Evolutionary conservation across 2,329 filamentous ascomycete species (phyloP), one percentile per base, ranked within the genome.

Genomic region (Mycosphaerella sp.): DNA sequence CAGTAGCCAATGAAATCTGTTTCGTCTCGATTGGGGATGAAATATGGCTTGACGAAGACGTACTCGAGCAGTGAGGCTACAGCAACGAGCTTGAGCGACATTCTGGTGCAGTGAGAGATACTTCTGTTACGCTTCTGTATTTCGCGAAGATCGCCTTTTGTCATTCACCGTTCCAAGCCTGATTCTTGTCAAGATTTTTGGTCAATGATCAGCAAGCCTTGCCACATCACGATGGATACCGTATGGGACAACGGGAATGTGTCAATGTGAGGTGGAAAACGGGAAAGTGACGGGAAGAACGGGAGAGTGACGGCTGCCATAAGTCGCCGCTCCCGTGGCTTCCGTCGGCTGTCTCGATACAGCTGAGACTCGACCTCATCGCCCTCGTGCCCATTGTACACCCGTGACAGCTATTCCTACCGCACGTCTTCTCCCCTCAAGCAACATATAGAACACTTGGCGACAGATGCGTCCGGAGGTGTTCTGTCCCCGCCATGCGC

Each of bases 401-500:
- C 6, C 10, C 10, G 28, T 30, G 28, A 30, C 28, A 30, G 6
- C 28, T 30, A 34, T n/a, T 12, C 4, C 30, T 34, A 34, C 30
- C 2, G 2, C 21, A 25, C 21, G 4, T 34, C 13, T 34, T 10
- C 30, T 34, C 10, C 9, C 4, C 7, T 34, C 13, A n/a, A 34
- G 6, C 30, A 34, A 12, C 30, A 12, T 34, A n/a, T 34, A 1
- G 2, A 12, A 36, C 21, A 6, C 21, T 25, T 25, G 14, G 36
- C 32, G 34, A 53, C 46, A 44, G 42, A 59, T 57, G 55, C 51
- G 52, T 49, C 14, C 46, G 39, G 18, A 17, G 41, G 48, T 45
- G 48, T 52, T 44, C 48, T 52, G 41, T 40, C 52, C 43, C 35
- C 53, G 56, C 47, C 17, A 74, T 74, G 72, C 67, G 73, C 56